These are phyloP conservation scores for Wickerhamomyces xylosicus DNA, from an alignment of 805 yeast species.

Conservation along the genomic window DNA sequence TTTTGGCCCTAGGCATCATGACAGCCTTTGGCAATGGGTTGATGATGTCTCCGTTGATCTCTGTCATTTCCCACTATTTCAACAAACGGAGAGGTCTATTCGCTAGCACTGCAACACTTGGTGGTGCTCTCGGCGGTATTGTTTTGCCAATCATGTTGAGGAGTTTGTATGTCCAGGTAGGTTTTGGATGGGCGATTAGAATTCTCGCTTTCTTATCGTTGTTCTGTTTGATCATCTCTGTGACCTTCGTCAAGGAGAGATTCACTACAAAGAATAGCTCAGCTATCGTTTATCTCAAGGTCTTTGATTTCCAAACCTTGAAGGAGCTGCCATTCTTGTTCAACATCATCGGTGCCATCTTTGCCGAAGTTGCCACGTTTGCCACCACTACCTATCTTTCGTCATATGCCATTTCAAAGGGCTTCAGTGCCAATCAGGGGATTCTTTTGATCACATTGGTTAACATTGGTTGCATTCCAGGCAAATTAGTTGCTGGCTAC, in stretches of 20 bases:
- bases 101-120: slow-evolving; percentile 37
- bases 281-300: slow-evolving; percentile 9
- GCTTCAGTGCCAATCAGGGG: slow-evolving; percentile 20
- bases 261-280: slow-evolving; percentile 24
- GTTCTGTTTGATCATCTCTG: slow-evolving; percentile 25
- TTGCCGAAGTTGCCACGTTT: slow-evolving; percentile 36
- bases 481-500: slow-evolving; percentile 24
- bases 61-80: slow-evolving; percentile 61
- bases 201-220: slow-evolving; percentile 38
- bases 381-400: slow-evolving; percentile 38
- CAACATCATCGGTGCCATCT: slow-evolving; percentile 30
- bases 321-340: slow-evolving; percentile 34
- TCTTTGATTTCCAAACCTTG: slow-evolving; percentile 28
- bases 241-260: slow-evolving; percentile 31
- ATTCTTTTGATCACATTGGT: slow-evolving; percentile 32
- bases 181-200: slow-evolving; percentile 53
- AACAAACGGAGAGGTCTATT: slow-evolving; percentile 47
- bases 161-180: slow-evolving; percentile 36
- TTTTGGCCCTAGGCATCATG: slow-evolving; percentile 46
- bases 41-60: slow-evolving; percentile 50
- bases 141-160: slow-evolving; percentile 45
- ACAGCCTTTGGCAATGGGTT: slow-evolving; percentile 52
- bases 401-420: slow-evolving; percentile 27
- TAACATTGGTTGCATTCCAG: slow-evolving; percentile 23
- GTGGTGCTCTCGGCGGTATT: slow-evolving; percentile 52